phyloP scores from a whole-genome alignment of 73 alveolate genomes.

The Tetrahymena malaccensis region DNA sequence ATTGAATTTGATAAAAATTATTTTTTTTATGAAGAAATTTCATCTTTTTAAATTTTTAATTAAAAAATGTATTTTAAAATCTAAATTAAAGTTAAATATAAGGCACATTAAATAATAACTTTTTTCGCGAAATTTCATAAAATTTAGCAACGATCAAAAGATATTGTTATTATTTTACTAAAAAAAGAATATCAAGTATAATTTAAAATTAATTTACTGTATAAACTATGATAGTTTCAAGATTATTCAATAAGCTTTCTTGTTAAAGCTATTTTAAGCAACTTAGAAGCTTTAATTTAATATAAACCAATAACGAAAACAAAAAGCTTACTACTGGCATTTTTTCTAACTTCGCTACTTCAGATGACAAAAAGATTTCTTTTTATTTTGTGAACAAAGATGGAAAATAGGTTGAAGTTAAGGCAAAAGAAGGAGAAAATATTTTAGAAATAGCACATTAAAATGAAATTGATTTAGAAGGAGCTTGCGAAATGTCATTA shows the following conservation, averaged over 20 bases:
- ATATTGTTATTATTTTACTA: not conserved
- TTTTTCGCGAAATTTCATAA: not conserved
- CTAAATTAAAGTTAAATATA: too few relatives aligned
- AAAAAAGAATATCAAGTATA: too few relatives aligned
- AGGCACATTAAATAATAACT: not conserved
- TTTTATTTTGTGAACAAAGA: constrained; percentile 39
- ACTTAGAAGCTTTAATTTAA: not conserved
- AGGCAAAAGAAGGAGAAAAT: constrained; percentile 59
- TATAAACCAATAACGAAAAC: not conserved
- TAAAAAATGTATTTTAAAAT: too few relatives aligned
- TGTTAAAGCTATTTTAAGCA: not conserved
- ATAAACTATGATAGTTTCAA: not conserved
- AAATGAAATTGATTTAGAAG: constrained; percentile 71
- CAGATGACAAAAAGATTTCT: not conserved
- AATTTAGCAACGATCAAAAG: not conserved
- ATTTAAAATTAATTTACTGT: too few relatives aligned
- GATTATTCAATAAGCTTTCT: not conserved
- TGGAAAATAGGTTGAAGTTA: constrained; percentile 42
- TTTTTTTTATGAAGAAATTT: too few relatives aligned
- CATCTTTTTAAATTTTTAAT: too few relatives aligned
- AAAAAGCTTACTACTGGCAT: not conserved
- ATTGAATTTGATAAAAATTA: too few relatives aligned
- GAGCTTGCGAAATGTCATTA: constrained; percentile 73
- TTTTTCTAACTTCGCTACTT: not conserved
- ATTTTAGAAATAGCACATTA: constrained; percentile 64